phyloP scores from a whole-genome alignment of 2,329 filamentous ascomycete genomes.

The Chaetomiaceae sp. region DNA sequence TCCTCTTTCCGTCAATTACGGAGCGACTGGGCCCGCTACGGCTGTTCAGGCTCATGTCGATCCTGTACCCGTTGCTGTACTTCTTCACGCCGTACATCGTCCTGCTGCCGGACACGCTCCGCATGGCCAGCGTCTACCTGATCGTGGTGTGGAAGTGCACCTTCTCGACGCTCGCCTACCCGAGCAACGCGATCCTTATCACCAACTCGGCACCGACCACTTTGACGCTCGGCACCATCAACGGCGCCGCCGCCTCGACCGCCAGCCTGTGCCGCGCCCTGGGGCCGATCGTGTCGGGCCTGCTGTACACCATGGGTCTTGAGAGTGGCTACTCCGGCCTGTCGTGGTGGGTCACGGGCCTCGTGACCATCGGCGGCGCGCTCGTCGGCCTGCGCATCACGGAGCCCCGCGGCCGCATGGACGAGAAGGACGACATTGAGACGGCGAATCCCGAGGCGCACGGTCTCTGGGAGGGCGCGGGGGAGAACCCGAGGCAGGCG shows the following conservation, averaged over 20 bases:
- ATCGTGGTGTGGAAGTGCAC: conserved; percentile 89
- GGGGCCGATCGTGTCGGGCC: conserved; percentile 80
- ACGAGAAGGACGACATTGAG: conserved; percentile 31
- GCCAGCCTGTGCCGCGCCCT: conserved; percentile 85
- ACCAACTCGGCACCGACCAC: conserved; percentile 82
- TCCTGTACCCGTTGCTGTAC: conserved; percentile 84
- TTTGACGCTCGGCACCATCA: conserved; percentile 82
- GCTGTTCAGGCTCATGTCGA: conserved; percentile 74
- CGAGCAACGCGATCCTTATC: conserved; percentile 80
- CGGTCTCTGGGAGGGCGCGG: neutral
- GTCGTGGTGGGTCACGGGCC: conserved; percentile 85
- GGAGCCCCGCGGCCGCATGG: conserved; percentile 47
- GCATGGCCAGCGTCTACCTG: conserved; percentile 68
- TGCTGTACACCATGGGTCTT: conserved; percentile 76
- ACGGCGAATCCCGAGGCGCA: conserved; percentile 1
- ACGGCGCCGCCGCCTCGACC: conserved; percentile 84
- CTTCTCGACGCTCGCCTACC: conserved; percentile 84
- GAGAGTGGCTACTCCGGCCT: conserved; percentile 77
- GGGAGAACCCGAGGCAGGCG: neutral
- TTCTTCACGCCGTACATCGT: conserved; percentile 83
- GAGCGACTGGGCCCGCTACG: conserved; percentile 69
- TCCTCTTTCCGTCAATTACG: conserved; percentile 75
- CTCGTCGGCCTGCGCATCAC: conserved; percentile 70
- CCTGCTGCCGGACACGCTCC: conserved; percentile 65
- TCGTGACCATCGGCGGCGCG: conserved; percentile 69